These are phyloP conservation scores for Astragalus membranaceus DNA, from an alignment of 306 rosid genomes.

Conservation along the genomic window DNA sequence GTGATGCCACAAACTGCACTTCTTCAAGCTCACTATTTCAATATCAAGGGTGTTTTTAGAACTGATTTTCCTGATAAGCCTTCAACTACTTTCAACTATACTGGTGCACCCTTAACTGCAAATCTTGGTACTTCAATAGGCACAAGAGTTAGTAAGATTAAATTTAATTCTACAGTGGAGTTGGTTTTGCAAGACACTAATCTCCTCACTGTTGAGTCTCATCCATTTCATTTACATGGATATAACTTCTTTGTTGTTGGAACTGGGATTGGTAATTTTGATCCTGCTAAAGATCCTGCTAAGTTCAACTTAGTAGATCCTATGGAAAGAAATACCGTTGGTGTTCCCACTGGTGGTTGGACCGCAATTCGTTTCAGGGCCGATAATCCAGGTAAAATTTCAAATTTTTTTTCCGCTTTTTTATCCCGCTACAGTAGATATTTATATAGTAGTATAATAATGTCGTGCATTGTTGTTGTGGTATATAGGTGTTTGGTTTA, in stretches of 20 bases:
- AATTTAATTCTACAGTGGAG: slow-evolving; percentile 73
- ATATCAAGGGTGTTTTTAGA: slow-evolving; percentile 56
- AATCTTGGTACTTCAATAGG: slow-evolving; percentile 54
- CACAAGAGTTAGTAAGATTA: slow-evolving; percentile 61
- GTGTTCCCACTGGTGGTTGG: slow-evolving; percentile 96
- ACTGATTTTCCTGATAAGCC: slow-evolving; percentile 76
- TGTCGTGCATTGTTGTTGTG: no score
- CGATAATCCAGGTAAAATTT: slow-evolving; percentile 67
- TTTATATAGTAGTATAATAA: no score
- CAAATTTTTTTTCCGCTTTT: no score
- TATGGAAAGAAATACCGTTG: slow-evolving; percentile 73
- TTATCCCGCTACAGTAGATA: no score
- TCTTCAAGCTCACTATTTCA: slow-evolving; percentile 78
- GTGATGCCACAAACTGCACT: slow-evolving; percentile 70
- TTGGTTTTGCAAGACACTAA: slow-evolving; percentile 74
- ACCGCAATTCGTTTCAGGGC: slow-evolving; percentile 75
- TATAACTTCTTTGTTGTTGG: slow-evolving; percentile 60
- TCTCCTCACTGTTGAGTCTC: slow-evolving; percentile 79
- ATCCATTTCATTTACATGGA: slow-evolving; percentile 73
- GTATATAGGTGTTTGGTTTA: slow-evolving; percentile 74
- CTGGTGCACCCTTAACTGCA: slow-evolving; percentile 57
- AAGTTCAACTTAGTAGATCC: slow-evolving; percentile 78
- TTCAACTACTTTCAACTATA: slow-evolving; percentile 51
- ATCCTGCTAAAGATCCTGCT: slow-evolving; percentile 65
- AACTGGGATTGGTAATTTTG: slow-evolving; percentile 72